Percentiles rank a stretch among this genome's conserved stretches.
Evolutionary conservation across 208 protist species (phyloP).

Genomic region (Leishmania amazonensis): DNA sequence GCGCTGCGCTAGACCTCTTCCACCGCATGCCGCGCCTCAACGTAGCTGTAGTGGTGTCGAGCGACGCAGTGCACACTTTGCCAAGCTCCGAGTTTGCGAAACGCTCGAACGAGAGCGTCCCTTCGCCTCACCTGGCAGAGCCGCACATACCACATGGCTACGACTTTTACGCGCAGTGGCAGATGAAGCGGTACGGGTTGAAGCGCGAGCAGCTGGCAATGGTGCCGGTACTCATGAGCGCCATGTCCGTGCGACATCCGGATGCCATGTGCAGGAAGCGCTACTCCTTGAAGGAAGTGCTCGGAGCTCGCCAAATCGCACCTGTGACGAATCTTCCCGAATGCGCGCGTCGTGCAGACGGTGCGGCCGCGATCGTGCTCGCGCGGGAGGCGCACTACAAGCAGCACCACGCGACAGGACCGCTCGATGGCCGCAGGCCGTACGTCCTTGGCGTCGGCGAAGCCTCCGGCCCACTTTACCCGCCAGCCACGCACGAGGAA

Average conservation of each 20-base stretch:
- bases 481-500: conserved; percentile 45
- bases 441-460: conserved; percentile 59
- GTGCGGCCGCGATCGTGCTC: conserved; percentile 64
- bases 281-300: conserved; percentile 51
- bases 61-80: conserved; percentile 59
- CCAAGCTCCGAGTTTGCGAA: conserved; percentile 42
- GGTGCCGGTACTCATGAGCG: conserved; percentile 74
- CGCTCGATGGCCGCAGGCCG: conserved; percentile 19
- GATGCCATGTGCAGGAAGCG: conserved; percentile 60
- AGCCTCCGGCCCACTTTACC: conserved; percentile 68
- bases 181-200: conserved; percentile 66
- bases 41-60: conserved; percentile 60
- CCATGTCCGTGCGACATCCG: conserved; percentile 60
- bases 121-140: conserved; percentile 37
- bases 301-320: conserved; percentile 47
- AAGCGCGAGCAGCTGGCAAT: conserved; percentile 78
- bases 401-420: conserved; percentile 22
- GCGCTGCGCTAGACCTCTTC: conserved; percentile 53
- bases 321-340: conserved; percentile 58
- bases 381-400: conserved; percentile 49
- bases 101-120: conserved; percentile 44
- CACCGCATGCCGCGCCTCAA: conserved; percentile 30
- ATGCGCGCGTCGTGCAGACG: conserved; percentile 76
- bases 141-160: conserved; percentile 74
- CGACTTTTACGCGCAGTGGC: conserved; percentile 74